A percentile compares a stretch with the other conserved stretches of the same genome.
Conservation (phyloP, 768 basidiomycete genomes). For the Tylopilus sp. region DNA sequence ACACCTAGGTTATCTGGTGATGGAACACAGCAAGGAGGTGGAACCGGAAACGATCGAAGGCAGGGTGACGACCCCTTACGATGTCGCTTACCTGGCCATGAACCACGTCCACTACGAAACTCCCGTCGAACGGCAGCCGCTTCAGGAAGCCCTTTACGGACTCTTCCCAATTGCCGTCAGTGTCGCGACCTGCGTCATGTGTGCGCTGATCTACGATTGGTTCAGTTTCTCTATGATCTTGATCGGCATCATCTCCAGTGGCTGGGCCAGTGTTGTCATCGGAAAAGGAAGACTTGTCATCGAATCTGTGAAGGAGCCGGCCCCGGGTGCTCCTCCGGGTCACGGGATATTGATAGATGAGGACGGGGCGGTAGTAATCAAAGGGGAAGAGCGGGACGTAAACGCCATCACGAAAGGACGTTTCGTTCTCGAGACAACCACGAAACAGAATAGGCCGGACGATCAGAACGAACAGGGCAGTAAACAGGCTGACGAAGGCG, state of each 20-base stretch:
- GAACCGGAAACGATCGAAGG: neutral
- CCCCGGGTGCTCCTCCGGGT: conserved; percentile 16
- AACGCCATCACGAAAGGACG: conserved; percentile 6
- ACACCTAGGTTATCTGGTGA: conserved; percentile 26
- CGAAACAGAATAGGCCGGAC: neutral
- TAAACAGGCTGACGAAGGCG: neutral
- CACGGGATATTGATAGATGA: conserved; percentile 27
- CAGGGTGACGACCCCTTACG: conserved; percentile 6
- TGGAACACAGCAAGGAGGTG: conserved; percentile 11
- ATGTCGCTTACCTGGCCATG: conserved; percentile 24
- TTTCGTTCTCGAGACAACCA: conserved; percentile 19
- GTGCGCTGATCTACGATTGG: conserved; percentile 26
- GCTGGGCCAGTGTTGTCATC: conserved; percentile 23
- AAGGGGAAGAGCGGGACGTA: conserved; percentile 26
- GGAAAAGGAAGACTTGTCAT: conserved; percentile 25
- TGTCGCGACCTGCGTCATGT: conserved; percentile 2
- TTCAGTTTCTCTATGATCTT: conserved; percentile 30
- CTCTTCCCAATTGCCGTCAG: conserved; percentile 27
- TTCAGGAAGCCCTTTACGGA: conserved; percentile 13
- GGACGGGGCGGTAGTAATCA: conserved; percentile 24
- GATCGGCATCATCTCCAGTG: conserved; percentile 32
- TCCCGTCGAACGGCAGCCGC: neutral
- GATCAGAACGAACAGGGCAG: neutral
- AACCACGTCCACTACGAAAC: neutral
- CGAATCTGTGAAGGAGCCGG: conserved; percentile 12